phyloP scores from a whole-genome alignment of 352 stramenopile species.

The Phytophthora sojae region DNA sequence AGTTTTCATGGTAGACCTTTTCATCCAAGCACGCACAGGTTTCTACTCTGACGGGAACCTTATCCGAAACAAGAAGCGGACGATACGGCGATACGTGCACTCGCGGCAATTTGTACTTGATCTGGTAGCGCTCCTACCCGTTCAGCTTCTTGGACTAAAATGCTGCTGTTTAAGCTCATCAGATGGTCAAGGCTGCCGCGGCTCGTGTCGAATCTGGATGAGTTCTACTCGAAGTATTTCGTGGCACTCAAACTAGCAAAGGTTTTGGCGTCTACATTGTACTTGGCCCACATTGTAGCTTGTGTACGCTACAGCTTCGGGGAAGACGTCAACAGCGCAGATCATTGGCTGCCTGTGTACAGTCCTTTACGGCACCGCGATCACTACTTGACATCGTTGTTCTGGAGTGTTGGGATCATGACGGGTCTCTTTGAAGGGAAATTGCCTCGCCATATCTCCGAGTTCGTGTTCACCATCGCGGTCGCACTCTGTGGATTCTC shows the following conservation, averaged over 20 bases:
- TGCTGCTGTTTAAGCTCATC: not conserved
- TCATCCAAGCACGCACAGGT: constrained; percentile 56
- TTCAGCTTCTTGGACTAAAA: constrained; percentile 16
- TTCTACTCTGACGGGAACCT: constrained; percentile 68
- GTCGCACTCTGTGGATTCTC: not conserved
- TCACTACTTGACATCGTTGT: not conserved
- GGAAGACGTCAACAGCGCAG: not conserved
- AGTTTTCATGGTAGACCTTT: constrained; percentile 59
- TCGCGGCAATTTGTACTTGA: constrained; percentile 55
- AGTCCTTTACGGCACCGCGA: too few relatives aligned
- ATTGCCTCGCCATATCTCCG: not conserved
- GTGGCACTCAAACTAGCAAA: not conserved
- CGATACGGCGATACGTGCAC: constrained; percentile 49
- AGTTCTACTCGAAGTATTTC: not conserved
- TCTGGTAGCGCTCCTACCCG: constrained; percentile 46
- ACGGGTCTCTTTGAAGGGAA: not conserved
- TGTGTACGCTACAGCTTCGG: not conserved
- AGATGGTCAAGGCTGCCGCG: not conserved
- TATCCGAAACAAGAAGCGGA: constrained; percentile 44
- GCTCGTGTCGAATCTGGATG: not conserved
- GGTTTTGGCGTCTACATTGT: not conserved
- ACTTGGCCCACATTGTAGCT: not conserved
- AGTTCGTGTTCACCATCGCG: not conserved
- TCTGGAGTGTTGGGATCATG: not conserved
- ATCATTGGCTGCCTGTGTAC: not conserved